Percentiles rank a stretch among this genome's conserved stretches.
These are phyloP conservation scores for Solanum clarkiae DNA, from an alignment of 257 asterid species.

Conservation along the genomic window DNA sequence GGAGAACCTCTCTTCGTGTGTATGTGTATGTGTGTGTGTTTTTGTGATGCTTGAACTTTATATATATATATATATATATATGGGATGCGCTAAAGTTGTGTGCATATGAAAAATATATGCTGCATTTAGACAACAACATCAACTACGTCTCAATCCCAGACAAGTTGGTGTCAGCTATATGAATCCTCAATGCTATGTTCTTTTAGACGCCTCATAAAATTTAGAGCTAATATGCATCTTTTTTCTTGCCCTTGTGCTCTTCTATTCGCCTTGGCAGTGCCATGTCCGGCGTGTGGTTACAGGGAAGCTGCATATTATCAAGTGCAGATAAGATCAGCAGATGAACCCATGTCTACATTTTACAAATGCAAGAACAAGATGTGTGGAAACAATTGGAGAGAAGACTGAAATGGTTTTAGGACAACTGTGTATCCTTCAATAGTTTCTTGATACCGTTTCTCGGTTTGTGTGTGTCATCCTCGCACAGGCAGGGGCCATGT, in stretches of 20 bases:
- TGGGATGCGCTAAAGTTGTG: background rate
- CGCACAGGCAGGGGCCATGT: background rate
- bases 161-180: background rate
- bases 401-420: background rate
- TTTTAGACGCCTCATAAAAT: background rate
- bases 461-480: background rate
- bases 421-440: background rate
- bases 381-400: slow-evolving; percentile 2
- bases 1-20: background rate
- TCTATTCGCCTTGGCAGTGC: background rate
- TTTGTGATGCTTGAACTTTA: background rate
- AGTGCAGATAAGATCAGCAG: slow-evolving; percentile 6
- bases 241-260: background rate
- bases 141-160: background rate
- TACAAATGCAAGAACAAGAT: slow-evolving; percentile 3
- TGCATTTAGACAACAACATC: background rate
- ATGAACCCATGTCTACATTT: slow-evolving; percentile 1
- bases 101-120: background rate
- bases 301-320: slow-evolving; percentile 4
- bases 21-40: background rate
- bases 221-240: background rate
- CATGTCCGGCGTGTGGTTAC: background rate
- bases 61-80: background rate
- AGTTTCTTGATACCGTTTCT: background rate
- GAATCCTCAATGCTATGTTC: background rate